These are phyloP conservation scores for Penicillium rolfsii DNA, from an alignment of 2,329 filamentous ascomycete genomes.

Conservation along the genomic window DNA sequence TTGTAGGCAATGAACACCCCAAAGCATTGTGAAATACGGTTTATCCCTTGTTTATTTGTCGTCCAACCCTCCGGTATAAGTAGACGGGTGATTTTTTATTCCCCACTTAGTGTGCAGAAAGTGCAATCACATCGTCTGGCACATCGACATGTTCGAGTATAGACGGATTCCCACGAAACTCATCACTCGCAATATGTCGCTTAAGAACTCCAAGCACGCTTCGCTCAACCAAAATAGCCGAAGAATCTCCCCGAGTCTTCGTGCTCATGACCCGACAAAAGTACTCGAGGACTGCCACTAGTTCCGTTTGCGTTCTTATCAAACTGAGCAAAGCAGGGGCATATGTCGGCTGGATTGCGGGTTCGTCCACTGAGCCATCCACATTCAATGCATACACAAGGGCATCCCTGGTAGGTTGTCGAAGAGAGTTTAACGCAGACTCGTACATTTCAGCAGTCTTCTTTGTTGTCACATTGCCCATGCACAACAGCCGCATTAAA, in stretches of 20 bases:
- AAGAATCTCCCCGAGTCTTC: conserved; percentile 4
- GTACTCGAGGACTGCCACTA: conserved; percentile 12
- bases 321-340: conserved; percentile 18
- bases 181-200: conserved; percentile 14
- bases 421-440: conserved; percentile 11
- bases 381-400: conserved; percentile 14
- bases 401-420: conserved; percentile 5
- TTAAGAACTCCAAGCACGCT: conserved; percentile 18
- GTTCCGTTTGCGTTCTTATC: conserved; percentile 3
- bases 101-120: not conserved
- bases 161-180: conserved; percentile 17
- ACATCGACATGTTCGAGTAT: conserved; percentile 17
- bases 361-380: conserved; percentile 15
- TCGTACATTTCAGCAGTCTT: conserved; percentile 18
- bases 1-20: too few species aligned
- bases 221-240: conserved; percentile 20
- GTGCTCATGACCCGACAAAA: conserved; percentile 18
- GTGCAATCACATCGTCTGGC: conserved; percentile 15
- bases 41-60: not conserved
- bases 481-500: conserved; percentile 19
- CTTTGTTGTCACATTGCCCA: conserved; percentile 18
- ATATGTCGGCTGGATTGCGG: conserved; percentile 23
- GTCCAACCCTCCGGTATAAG: not conserved
- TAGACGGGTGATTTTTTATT: not conserved
- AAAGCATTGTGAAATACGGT: not conserved